Evolutionary conservation across 306 rosid genomes (phyloP), one percentile per base, ranked within the genome.

Genomic region (Cucurbita moschata): DNA sequence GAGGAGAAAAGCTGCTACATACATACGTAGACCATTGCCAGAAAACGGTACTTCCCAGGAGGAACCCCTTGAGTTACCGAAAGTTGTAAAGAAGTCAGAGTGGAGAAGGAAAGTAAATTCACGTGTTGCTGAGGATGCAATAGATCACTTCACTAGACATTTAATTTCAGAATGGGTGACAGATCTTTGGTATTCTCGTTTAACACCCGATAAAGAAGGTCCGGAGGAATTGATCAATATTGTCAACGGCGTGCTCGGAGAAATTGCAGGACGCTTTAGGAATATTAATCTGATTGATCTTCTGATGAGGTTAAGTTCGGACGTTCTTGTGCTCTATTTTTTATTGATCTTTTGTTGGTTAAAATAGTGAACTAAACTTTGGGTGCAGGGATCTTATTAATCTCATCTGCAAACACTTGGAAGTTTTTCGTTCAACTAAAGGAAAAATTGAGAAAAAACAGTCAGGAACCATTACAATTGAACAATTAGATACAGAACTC

Each of bases 21-120:
- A 87, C 85, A 95, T 83, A 78, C 86, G 83, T 76, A 95, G 79
- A 75, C 76, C 86, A n/a, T 55, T 84, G 66, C 84, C 88, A 26
- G 79, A 76, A 60, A 80, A 74, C 75, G 75, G 72, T 53, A 82
- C 79, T 80, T 64, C 85, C 71, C 89, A 82, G 30, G 87, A 80
- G 76, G 86, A 87, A 79, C 92, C 88, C 61, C 19, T 60, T 71
- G 84, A 83, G 60, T 57, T 63, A 79, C 82, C 86, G 35, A 86
- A 86, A 80, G 77, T 68, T 62, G 83, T 87, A 83, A 81, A 82
- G 39, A 85, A 80, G 79, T 84, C 88, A 68, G 91, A 86, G 19
- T 95, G 99, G 99, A 89, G 88, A 84, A 78, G 30, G 79, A 95
- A 91, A 82, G 99, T 95, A 72, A 95, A 91, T 73, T 95, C 99